These are phyloP conservation scores for Phoma sp. DNA, from an alignment of 2,329 filamentous ascomycete genomes.

Conservation along the genomic window DNA sequence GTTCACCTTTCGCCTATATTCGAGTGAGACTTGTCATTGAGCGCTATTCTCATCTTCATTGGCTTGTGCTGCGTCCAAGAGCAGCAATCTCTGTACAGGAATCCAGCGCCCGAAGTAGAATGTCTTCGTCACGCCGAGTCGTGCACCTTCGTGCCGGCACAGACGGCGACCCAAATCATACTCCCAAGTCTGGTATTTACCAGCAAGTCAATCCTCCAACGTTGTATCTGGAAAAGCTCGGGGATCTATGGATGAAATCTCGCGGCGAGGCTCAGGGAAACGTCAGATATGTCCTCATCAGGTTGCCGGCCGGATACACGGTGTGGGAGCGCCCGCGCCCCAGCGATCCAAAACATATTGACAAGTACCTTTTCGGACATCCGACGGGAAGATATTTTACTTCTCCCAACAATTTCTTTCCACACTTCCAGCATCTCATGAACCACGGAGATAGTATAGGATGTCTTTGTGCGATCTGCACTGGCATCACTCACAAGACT, in stretches of 20 bases:
- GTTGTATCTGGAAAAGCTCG: slow-evolving; percentile 57
- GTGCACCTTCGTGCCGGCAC: slow-evolving; percentile 38
- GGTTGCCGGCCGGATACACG: slow-evolving; percentile 61
- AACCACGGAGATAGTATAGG: slow-evolving; percentile 50
- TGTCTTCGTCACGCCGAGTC: slow-evolving; percentile 10
- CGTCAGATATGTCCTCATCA: slow-evolving; percentile 57
- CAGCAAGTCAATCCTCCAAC: slow-evolving; percentile 48
- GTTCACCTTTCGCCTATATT: no score
- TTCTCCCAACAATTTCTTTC: slow-evolving; percentile 61
- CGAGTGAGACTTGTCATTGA: no score
- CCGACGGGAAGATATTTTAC: slow-evolving; percentile 57
- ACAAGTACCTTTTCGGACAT: slow-evolving; percentile 65
- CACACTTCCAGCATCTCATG: slow-evolving; percentile 65
- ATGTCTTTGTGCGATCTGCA: slow-evolving; percentile 60
- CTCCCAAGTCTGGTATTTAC: slow-evolving; percentile 30
- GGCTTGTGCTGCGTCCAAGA: no score
- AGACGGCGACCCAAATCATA: slow-evolving; percentile 45
- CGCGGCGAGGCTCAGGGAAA: slow-evolving; percentile 45
- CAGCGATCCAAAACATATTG: slow-evolving; percentile 50
- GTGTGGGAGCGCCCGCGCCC: slow-evolving; percentile 58
- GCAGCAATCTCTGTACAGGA: not conserved
- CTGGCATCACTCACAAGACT: slow-evolving; percentile 12
- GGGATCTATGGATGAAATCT: slow-evolving; percentile 55
- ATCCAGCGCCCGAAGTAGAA: not conserved
- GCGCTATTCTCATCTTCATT: no score